Percentiles rank a stretch among this genome's conserved stretches.
These are phyloP conservation scores for Auricularia cornea DNA, from an alignment of 768 basidiomycete species.

Conservation along the genomic window DNA sequence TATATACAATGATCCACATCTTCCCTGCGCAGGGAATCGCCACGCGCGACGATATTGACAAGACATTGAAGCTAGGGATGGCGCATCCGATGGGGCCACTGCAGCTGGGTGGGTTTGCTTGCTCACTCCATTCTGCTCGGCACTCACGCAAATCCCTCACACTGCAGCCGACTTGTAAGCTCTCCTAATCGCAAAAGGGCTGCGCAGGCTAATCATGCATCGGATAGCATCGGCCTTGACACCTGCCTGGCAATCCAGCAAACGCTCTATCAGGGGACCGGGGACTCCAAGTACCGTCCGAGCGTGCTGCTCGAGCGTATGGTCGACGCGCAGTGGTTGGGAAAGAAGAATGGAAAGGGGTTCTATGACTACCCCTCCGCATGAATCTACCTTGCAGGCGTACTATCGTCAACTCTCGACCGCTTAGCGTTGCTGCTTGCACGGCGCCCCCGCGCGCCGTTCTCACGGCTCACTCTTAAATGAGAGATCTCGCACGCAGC, in stretches of 20 bases:
- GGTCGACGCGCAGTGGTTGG: constrained; percentile 94
- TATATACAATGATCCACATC: not conserved
- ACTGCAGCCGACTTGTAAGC: constrained; percentile 49
- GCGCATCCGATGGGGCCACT: constrained; percentile 92
- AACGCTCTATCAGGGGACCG: constrained; percentile 79
- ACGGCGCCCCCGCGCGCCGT: too few relatives aligned
- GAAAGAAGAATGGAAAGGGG: constrained; percentile 87
- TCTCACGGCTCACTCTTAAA: too few relatives aligned
- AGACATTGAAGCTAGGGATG: constrained; percentile 89
- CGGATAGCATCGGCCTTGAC: constrained; percentile 83
- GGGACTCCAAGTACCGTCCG: constrained; percentile 93
- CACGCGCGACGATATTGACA: constrained; percentile 91
- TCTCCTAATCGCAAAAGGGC: not conserved
- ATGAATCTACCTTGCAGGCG: not conserved
- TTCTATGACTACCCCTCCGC: constrained; percentile 72
- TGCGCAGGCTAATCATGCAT: not conserved
- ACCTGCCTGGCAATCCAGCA: constrained; percentile 92
- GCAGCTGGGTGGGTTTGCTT: constrained; percentile 51
- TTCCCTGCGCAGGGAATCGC: constrained; percentile 62
- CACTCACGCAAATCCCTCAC: too few relatives aligned
- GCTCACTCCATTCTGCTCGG: constrained; percentile 3
- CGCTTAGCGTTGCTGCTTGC: too few relatives aligned
- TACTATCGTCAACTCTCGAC: too few relatives aligned
- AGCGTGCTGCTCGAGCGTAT: constrained; percentile 84
- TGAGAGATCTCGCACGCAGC: too few relatives aligned